Conservation (phyloP, 2,329 filamentous ascomycete genomes). For the Colletotrichum chlorophyti region DNA sequence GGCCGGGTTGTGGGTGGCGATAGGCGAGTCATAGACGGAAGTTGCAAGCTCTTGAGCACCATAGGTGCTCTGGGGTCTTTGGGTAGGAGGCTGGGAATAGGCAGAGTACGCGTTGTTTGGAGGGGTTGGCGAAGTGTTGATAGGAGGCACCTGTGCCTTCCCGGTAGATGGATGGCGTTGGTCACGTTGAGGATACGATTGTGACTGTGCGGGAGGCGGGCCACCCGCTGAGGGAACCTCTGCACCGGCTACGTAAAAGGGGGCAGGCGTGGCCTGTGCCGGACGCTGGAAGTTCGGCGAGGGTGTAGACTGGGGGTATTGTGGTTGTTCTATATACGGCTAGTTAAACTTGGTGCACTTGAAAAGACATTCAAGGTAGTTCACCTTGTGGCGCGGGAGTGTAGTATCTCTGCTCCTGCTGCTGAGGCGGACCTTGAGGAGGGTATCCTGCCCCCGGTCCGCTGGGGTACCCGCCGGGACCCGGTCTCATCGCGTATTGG, state of each 20-base stretch:
- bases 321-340: conserved; percentile 46
- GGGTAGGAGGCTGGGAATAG: conserved; percentile 54
- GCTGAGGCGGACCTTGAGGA: conserved; percentile 48
- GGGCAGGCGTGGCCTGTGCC: conserved; percentile 56
- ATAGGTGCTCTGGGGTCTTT: conserved; percentile 72
- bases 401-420: conserved; percentile 65
- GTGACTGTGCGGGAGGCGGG: conserved; percentile 40
- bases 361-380: conserved; percentile 31
- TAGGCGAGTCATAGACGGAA: conserved; percentile 77
- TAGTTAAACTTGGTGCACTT: conserved; percentile 36
- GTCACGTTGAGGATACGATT: conserved; percentile 60
- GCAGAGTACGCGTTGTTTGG: conserved; percentile 55
- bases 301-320: conserved; percentile 55
- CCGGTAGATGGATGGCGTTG: conserved; percentile 52
- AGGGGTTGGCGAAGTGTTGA: conserved; percentile 60
- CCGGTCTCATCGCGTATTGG: conserved; percentile 66
- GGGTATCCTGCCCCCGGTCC: conserved; percentile 43
- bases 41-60: conserved; percentile 81
- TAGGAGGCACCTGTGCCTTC: conserved; percentile 56
- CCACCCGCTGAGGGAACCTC: conserved; percentile 54
- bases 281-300: conserved; percentile 62
- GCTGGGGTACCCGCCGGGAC: conserved; percentile 50
- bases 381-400: conserved; percentile 63
- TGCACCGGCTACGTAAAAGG: conserved; percentile 71
- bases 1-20: conserved; percentile 58